Base-by-base conservation (phyloP, 192 early-diverging fungal species). In the Coemansia sp. region DNA sequence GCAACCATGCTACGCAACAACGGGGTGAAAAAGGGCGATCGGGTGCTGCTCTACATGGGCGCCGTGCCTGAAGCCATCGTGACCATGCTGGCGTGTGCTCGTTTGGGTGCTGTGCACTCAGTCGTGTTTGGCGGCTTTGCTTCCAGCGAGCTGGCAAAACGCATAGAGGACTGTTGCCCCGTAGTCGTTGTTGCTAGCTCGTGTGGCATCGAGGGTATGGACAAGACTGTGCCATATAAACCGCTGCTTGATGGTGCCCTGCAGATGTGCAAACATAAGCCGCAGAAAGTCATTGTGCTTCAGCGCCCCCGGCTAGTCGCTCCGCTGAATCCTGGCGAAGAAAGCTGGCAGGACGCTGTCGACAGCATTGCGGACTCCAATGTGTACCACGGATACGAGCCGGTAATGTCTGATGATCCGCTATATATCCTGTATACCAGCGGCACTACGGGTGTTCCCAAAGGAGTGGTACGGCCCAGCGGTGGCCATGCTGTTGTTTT, bases 101-200 rank as follows among this genome's bases (percentile, higher is more conserved):
- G 91, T 6, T 62, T 93, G 10, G 93, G 91, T n/a, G 88, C 87
- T 10, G 75, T 92, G 7, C 89, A 91, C 50, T 86, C 84, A 41
- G 90, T 92, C n/a, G 87, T 90, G 10, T 90, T 91, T 82, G 86
- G 86, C 64, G 88, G 88, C 16, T 90, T 90, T 73, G 84, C 88
- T 14, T 80, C 86, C 5, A 78, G 82, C 32, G 86, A 87, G 70
- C 66, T 90, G 40, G 85, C 90, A 34, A 92, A 95, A 65, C 85
- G 93, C 40, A 90, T 95, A 64, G 66, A 84, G 31, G 93, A 90
- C 67, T 82, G 82, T 60, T 80, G 82, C 70, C 90, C 90, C 21
- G 83, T 82, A 46, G 78, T 93, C 4, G 67, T 92, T 18, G 53
- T 95, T 12, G 82, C 83, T 42, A 89, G 88, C 10, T 83, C 86